A percentile compares a stretch with the other conserved stretches of the same genome.
phyloP scores from a whole-genome alignment of 192 early-diverging fungal species.

The Rhizophagus sp. region DNA sequence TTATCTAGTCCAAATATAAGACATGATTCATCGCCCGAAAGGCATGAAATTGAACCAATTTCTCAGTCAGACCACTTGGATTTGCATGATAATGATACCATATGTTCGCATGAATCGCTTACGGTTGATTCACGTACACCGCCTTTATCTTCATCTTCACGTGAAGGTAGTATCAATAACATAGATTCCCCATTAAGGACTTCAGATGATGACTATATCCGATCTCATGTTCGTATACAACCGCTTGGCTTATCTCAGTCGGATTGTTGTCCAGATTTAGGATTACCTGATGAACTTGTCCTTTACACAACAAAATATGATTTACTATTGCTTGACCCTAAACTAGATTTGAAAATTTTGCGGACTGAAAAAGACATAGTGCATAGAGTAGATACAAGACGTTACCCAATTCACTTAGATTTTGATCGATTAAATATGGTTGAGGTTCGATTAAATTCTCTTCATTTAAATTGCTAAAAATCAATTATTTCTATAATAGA shows the following conservation, averaged over 20 bases:
- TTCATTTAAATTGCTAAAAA: neutral
- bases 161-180: neutral
- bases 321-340: constrained; percentile 26
- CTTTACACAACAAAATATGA: constrained; percentile 8
- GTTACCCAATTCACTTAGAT: neutral
- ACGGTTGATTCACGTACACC: neutral
- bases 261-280: too few species aligned
- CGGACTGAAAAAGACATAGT: neutral
- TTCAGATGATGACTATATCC: neutral
- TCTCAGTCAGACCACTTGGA: neutral
- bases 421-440: constrained; percentile 28
- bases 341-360: neutral
- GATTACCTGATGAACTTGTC: constrained; percentile 4
- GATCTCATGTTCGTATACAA: neutral
- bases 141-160: neutral
- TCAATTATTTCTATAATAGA: neutral
- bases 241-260: too few species aligned
- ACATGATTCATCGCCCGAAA: neutral
- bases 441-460: neutral
- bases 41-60: neutral
- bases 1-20: neutral
- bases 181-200: neutral
- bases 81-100: too few species aligned
- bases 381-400: neutral
- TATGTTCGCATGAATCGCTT: neutral